Conservation (phyloP, 345 rosid species). For the Alliaria petiolata region DNA sequence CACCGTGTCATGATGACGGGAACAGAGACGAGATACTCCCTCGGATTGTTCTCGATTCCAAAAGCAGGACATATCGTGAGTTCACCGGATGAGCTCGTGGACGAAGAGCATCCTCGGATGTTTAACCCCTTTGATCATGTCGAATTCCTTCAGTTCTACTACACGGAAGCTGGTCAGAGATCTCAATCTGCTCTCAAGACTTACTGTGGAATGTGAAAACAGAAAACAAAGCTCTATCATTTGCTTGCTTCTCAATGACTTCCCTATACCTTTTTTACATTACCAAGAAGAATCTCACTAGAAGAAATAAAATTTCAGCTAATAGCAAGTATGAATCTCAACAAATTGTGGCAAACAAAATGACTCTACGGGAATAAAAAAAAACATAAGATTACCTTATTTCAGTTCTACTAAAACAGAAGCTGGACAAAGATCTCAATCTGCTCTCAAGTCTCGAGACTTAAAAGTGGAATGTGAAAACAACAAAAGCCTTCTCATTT, state of each 20-base stretch:
- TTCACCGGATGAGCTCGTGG: conserved; percentile 55
- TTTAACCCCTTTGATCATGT: conserved; percentile 60
- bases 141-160: conserved; percentile 42
- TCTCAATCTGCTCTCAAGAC: conserved; percentile 37
- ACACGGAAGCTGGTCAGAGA: conserved; percentile 43
- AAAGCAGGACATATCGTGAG: conserved; percentile 41
- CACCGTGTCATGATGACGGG: conserved; percentile 78
- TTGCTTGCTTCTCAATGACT: background rate
- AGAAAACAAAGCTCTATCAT: background rate
- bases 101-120: conserved; percentile 46
- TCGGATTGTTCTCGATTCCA: conserved; percentile 55
- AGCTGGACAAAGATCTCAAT: too few relatives aligned
- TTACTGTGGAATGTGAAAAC: conserved; percentile 41
- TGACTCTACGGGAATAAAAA: background rate
- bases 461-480: too few relatives aligned
- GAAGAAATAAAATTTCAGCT: background rate
- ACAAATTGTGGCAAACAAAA: background rate
- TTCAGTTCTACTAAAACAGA: too few relatives aligned
- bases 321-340: background rate
- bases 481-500: too few relatives aligned
- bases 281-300: background rate
- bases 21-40: conserved; percentile 48
- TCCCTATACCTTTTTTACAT: background rate
- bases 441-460: too few relatives aligned
- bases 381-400: background rate